A percentile compares a stretch with the other conserved stretches of the same genome.
phyloP scores from a whole-genome alignment of 176 grass and related monocot species.

The Phoenix roebelenii region DNA sequence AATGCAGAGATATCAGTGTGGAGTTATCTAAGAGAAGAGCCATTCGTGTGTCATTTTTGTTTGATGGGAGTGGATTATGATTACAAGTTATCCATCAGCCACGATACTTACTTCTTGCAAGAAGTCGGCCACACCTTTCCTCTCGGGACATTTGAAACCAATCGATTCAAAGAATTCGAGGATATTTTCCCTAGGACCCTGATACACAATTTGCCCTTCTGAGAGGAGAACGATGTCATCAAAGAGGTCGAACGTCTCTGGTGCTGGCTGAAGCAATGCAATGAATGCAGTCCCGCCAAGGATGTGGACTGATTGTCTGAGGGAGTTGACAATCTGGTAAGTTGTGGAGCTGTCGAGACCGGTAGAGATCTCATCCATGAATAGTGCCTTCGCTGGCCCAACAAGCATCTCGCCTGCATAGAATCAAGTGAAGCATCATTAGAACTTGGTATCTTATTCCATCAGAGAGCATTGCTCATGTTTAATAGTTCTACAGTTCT shows the following conservation, averaged over 20 bases:
- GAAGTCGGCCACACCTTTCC: slow-evolving; percentile 76
- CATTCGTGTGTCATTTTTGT: background rate
- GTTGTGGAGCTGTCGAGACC: slow-evolving; percentile 86
- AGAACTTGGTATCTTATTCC: background rate
- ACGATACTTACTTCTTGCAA: slow-evolving; percentile 52
- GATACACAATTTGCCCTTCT: slow-evolving; percentile 63
- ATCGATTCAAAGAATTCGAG: slow-evolving; percentile 62
- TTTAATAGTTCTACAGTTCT: background rate
- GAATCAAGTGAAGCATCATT: too few relatives aligned
- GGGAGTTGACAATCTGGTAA: slow-evolving; percentile 66
- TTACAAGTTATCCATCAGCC: too few relatives aligned
- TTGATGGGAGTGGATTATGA: too few relatives aligned
- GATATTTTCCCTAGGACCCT: slow-evolving; percentile 63
- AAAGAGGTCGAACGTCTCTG: slow-evolving; percentile 77
- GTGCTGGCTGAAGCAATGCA: slow-evolving; percentile 69
- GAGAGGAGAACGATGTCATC: slow-evolving; percentile 86
- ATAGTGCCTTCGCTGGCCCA: slow-evolving; percentile 56
- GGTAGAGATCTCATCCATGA: slow-evolving; percentile 94
- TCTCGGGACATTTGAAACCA: slow-evolving; percentile 65
- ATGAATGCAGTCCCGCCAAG: slow-evolving; percentile 55
- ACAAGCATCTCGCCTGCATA: slow-evolving; percentile 77
- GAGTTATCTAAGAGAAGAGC: too few relatives aligned
- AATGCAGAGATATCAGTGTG: background rate
- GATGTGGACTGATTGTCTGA: slow-evolving; percentile 54
- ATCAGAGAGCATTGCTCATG: background rate